A percentile compares a stretch with the other conserved stretches of the same genome.
These are phyloP conservation scores for Leptographium procerum DNA, from an alignment of 2,329 filamentous ascomycete genomes.

Conservation along the genomic window DNA sequence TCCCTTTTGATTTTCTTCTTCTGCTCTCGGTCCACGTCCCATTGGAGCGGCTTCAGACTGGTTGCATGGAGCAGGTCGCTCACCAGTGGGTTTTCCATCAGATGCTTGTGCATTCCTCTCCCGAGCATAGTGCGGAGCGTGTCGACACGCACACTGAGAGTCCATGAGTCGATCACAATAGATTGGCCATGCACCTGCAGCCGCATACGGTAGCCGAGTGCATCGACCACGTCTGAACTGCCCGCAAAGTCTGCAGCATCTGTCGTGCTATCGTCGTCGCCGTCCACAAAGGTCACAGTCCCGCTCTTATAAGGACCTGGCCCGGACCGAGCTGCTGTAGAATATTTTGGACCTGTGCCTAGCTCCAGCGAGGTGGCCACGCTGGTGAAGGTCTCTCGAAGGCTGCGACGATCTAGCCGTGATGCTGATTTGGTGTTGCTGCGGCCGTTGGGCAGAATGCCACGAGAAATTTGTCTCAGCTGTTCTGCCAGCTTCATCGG, in stretches of 20 bases:
- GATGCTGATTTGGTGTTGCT: conserved; percentile 33
- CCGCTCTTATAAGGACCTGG: conserved; percentile 32
- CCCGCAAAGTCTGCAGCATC: not conserved
- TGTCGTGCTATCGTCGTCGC: not conserved
- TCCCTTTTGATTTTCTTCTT: not conserved
- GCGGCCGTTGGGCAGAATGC: conserved; percentile 9
- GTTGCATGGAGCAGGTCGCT: conserved; percentile 20
- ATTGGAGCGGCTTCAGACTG: not conserved
- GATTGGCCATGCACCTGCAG: conserved; percentile 34
- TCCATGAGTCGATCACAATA: conserved; percentile 39
- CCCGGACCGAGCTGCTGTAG: conserved; percentile 31
- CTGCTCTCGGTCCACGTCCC: not conserved
- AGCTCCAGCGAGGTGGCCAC: conserved; percentile 43
- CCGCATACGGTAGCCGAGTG: conserved; percentile 42
- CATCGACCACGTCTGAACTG: conserved; percentile 22
- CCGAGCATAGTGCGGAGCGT: conserved; percentile 37
- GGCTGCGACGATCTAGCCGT: conserved; percentile 34
- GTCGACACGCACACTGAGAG: conserved; percentile 34
- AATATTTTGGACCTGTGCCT: conserved; percentile 43
- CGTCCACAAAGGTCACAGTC: not conserved
- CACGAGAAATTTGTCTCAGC: conserved; percentile 35
- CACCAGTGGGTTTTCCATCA: conserved; percentile 27
- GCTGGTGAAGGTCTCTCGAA: conserved; percentile 37
- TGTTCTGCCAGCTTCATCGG: conserved; percentile 35
- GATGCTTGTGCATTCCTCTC: conserved; percentile 30